A percentile compares a stretch with the other conserved stretches of the same genome.
These are phyloP conservation scores for Lycium ferocissimum DNA, from an alignment of 257 asterid species.

Conservation along the genomic window DNA sequence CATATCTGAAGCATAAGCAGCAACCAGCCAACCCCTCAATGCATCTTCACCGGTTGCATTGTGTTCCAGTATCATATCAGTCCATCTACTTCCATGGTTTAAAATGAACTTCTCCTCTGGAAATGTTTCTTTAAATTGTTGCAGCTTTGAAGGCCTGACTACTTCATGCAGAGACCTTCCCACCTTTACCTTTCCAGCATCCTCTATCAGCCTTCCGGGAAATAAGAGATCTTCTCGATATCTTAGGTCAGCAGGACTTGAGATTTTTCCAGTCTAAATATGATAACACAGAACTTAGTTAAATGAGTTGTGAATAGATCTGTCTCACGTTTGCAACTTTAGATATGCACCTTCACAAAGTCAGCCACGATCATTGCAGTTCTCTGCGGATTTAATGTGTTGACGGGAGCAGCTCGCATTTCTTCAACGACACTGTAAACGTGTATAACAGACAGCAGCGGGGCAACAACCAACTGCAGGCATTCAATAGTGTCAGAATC, in stretches of 20 bases:
- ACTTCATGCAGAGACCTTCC: constrained; percentile 78
- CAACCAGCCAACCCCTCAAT: constrained; percentile 97
- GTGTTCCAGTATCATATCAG: constrained; percentile 82
- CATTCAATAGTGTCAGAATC: constrained; percentile 23
- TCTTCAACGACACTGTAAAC: constrained; percentile 82
- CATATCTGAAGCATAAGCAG: constrained; percentile 79
- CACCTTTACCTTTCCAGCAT: constrained; percentile 87
- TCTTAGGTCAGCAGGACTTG: constrained; percentile 91
- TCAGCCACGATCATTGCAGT: constrained; percentile 90
- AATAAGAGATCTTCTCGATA: constrained; percentile 83
- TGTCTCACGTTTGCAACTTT: constrained; percentile 4
- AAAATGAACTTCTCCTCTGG: constrained; percentile 74
- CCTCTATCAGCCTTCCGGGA: constrained; percentile 81
- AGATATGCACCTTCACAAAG: constrained; percentile 68
- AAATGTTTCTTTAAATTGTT: constrained; percentile 58
- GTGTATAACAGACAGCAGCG: constrained; percentile 74
- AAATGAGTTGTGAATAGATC: constrained; percentile 8
- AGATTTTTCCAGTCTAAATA: constrained; percentile 72
- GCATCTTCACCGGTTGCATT: constrained; percentile 91
- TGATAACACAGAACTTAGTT: background rate
- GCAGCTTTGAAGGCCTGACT: constrained; percentile 73
- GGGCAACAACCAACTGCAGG: constrained; percentile 83
- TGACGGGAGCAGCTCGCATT: constrained; percentile 94
- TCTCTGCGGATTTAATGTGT: constrained; percentile 95
- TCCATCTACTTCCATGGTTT: constrained; percentile 56